Conservation (phyloP, 2,329 filamentous ascomycete genomes). For the Ilyonectria sp. region DNA sequence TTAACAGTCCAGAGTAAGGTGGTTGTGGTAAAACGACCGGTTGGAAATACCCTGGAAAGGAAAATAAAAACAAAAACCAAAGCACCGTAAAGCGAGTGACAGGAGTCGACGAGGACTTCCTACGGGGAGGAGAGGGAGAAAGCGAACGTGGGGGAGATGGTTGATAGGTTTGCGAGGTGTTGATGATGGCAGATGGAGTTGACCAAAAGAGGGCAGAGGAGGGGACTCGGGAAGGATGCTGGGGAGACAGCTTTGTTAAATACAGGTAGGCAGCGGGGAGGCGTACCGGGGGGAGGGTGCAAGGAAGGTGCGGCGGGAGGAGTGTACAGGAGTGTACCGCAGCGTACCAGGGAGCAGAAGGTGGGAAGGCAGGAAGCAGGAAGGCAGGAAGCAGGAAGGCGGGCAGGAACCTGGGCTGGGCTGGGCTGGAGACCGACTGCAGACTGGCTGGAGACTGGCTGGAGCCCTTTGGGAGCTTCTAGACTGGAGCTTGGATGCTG, state of each 20-base stretch:
- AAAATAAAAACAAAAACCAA: constrained; percentile 62
- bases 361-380: not conserved
- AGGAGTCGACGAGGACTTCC: constrained; percentile 83
- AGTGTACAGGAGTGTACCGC: constrained; percentile 19
- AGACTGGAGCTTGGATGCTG: constrained; percentile 18
- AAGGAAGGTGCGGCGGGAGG: constrained; percentile 29
- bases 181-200: constrained; percentile 47
- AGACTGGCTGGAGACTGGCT: constrained; percentile 5
- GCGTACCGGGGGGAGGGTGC: constrained; percentile 34
- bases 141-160: constrained; percentile 63
- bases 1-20: constrained; percentile 33
- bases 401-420: constrained; percentile 19
- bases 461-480: not conserved
- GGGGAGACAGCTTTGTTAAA: constrained; percentile 51
- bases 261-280: constrained; percentile 47
- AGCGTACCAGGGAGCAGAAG: constrained; percentile 33
- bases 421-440: constrained; percentile 10
- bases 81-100: constrained; percentile 78
- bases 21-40: constrained; percentile 34
- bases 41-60: constrained; percentile 46
- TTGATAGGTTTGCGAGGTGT: constrained; percentile 45
- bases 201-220: constrained; percentile 47
- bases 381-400: constrained; percentile 1
- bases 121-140: constrained; percentile 62
- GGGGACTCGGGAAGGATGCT: constrained; percentile 45